Evolutionary conservation across 106 monocot genomes (phyloP), one percentile per base, ranked within the genome.

Genomic region (Iris macrosiphon): DNA sequence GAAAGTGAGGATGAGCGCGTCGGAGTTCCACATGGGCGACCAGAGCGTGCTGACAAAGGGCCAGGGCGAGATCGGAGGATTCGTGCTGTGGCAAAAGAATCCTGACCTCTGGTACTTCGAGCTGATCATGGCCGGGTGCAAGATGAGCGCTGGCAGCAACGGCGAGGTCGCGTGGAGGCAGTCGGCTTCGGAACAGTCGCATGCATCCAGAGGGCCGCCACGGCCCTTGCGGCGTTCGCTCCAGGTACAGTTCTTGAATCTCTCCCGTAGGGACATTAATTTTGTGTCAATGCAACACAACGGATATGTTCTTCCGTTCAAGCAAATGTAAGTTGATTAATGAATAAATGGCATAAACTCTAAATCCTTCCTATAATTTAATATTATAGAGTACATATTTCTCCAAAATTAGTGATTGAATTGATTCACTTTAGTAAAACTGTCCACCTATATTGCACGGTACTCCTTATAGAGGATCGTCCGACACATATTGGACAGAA

Each of bases 41-140:
- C 75, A 79, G 30, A 70, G 17, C 39, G 68, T 72, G 33, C 20
- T 27, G 46, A 55, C 59, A 9, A 59, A 50, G 20, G 71, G 78
- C 17, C 51, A 57, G 7, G 67, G 75, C 12, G 84, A 81, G 70
- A 61, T 88, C 30, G 86, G 86, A n/a, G 80, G 77, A 5, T 87
- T 74, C 45, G 80, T 87, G 17, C 63, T 87, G 3, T 87, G 86
- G 86, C 70, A 77, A 40, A 81, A 81, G 71, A 74, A 24, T 24
- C 77, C 86, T 1, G 74, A 81, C 21, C 59, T 87, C 3, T 87
- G 86, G 86, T 87, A 56, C 74, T 63, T 87, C 1, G 86, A 87
- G 77, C 77, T 87, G 30, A 71, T 87, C 43, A 73, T 87, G 49
- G 77, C 66, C 27, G 80, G 80, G 23, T 74, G 63, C 52, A 87